Percentiles rank a stretch among this genome's conserved stretches.
Evolutionary conservation across 805 yeast species (phyloP).

Genomic region (Candida khao-thaluensis): DNA sequence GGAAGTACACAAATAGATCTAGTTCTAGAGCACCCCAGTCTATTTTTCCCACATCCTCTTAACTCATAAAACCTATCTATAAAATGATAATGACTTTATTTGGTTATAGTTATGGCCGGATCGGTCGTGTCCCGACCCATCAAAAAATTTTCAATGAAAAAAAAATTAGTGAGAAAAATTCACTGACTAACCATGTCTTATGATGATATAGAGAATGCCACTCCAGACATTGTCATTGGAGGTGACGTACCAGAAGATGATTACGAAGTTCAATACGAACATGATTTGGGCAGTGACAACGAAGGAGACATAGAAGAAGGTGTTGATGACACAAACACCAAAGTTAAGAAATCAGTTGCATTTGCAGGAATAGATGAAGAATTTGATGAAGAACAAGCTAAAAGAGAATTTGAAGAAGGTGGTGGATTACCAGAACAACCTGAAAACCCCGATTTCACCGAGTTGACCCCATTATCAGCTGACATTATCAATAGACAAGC

Average conservation of each 20-base stretch:
- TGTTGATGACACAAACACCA: slow-evolving; percentile 34
- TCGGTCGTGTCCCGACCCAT: neutral
- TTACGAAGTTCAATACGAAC: slow-evolving; percentile 49
- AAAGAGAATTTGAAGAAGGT: slow-evolving; percentile 91
- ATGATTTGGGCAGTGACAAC: slow-evolving; percentile 45
- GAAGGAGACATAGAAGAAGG: slow-evolving; percentile 44
- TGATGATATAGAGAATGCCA: slow-evolving; percentile 79
- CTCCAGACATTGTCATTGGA: slow-evolving; percentile 80
- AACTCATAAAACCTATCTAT: too few species aligned
- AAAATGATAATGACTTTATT: too few species aligned
- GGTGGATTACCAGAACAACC: slow-evolving; percentile 99
- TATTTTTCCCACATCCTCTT: too few species aligned
- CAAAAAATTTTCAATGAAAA: slow-evolving; percentile 1
- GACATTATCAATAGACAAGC: slow-evolving; percentile 99
- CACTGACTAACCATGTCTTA: slow-evolving; percentile 48
- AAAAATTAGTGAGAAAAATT: too few species aligned
- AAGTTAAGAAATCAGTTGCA: slow-evolving; percentile 69
- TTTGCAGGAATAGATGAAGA: slow-evolving; percentile 72
- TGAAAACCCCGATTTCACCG: slow-evolving; percentile 76
- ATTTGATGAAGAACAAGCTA: slow-evolving; percentile 71
- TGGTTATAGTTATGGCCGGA: too few species aligned
- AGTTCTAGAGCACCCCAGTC: too few species aligned
- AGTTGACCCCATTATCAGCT: slow-evolving; percentile 83
- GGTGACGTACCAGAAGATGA: slow-evolving; percentile 43
- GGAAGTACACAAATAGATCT: too few species aligned